phyloP scores from a whole-genome alignment of 1,284 basidiomycete species.

The Leucoagaricus sp. region DNA sequence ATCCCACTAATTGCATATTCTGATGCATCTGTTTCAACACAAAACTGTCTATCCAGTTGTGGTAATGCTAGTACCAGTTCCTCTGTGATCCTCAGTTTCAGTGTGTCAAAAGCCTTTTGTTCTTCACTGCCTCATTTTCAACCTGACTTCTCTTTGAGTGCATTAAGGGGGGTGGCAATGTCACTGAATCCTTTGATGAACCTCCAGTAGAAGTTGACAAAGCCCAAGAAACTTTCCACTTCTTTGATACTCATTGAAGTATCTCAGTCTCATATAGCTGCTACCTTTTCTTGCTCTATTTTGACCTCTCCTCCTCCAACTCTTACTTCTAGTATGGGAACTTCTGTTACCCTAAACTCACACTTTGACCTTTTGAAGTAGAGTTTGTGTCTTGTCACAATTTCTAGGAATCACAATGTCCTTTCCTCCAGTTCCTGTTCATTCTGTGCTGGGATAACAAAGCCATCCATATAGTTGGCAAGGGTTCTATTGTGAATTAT shows the following conservation, averaged over 20 bases:
- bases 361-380: too few species aligned
- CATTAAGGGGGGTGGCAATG: too few species aligned
- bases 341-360: slow-evolving; percentile 1
- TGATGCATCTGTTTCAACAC: too few species aligned
- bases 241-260: slow-evolving; percentile 18
- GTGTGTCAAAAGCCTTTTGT: too few species aligned
- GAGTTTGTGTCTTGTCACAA: not conserved
- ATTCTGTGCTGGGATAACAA: too few species aligned
- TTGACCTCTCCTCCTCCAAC: slow-evolving; percentile 17
- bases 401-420: too few species aligned
- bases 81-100: slow-evolving; percentile 20
- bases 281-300: slow-evolving; percentile 21
- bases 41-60: not conserved
- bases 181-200: slow-evolving; percentile 41
- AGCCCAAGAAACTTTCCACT: slow-evolving; percentile 3
- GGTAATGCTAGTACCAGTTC: not conserved
- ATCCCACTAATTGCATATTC: slow-evolving; percentile 3
- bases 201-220: slow-evolving; percentile 18
- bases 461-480: slow-evolving; percentile 15
- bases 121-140: slow-evolving; percentile 1
- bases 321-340: slow-evolving; percentile 11
- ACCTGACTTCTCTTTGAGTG: not conserved
- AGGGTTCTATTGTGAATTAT: not conserved
- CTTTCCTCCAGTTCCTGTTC: too few species aligned
- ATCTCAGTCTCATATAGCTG: slow-evolving; percentile 23